Evolutionary conservation across 306 rosid genomes (phyloP).

Genomic region (Trifolium fragiferum): DNA sequence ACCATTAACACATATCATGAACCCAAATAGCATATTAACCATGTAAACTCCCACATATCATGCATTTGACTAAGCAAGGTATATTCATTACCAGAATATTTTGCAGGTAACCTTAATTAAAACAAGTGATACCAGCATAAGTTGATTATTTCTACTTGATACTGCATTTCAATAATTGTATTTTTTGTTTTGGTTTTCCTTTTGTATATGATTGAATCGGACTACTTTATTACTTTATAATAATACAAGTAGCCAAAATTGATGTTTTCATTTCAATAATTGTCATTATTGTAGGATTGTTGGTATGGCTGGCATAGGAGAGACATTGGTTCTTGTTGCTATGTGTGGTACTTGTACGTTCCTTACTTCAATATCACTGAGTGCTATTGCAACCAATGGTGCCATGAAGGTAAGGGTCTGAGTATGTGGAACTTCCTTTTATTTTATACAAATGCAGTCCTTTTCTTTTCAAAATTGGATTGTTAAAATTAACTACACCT

Average conservation of each 20-base stretch:
- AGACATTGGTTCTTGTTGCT: constrained; percentile 73
- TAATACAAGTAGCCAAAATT: constrained; percentile 33
- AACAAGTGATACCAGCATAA: constrained; percentile 4
- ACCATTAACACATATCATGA: constrained; percentile 14
- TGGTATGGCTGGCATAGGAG: constrained; percentile 97
- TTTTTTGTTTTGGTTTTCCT: constrained; percentile 1
- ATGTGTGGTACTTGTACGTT: constrained; percentile 93
- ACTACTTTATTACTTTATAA: constrained; percentile 32
- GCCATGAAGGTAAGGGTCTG: constrained; percentile 88
- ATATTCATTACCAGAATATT: background rate
- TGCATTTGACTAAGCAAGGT: constrained; percentile 10
- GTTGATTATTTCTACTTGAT: constrained; percentile 24
- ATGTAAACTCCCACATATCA: constrained; percentile 4
- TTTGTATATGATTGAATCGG: constrained; percentile 39
- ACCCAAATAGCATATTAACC: background rate
- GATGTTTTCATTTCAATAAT: constrained; percentile 35
- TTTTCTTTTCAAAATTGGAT: constrained; percentile 26
- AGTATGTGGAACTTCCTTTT: constrained; percentile 27
- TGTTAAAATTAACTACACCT: constrained; percentile 16
- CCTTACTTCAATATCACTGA: constrained; percentile 89
- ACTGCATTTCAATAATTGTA: background rate
- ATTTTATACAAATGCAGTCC: constrained; percentile 11
- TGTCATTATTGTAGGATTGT: constrained; percentile 78
- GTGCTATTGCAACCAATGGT: constrained; percentile 99
- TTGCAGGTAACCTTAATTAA: constrained; percentile 26